These are phyloP conservation scores for Cladosporium velox DNA, from an alignment of 2,329 filamentous ascomycete species.

Conservation along the genomic window DNA sequence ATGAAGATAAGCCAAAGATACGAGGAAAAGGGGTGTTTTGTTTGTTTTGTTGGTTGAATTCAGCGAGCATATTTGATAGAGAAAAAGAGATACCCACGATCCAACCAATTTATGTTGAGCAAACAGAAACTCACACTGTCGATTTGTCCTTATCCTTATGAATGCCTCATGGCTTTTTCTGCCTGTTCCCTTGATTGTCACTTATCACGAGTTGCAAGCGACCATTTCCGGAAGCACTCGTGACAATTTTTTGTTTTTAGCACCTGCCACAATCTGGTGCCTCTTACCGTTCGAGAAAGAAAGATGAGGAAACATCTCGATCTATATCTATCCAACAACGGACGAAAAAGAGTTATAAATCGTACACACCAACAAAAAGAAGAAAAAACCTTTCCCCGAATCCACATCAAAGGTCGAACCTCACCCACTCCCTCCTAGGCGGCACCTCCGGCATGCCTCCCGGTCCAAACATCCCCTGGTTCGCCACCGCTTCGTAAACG, in stretches of 20 bases:
- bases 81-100: not conserved
- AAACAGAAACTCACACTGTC: not conserved
- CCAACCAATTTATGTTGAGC: not conserved
- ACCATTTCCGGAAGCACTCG: no score
- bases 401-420: conserved; percentile 28
- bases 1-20: no score
- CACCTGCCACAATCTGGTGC: no score
- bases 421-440: conserved; percentile 73
- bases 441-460: conserved; percentile 75
- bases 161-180: no score
- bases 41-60: not conserved
- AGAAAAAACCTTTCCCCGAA: not conserved
- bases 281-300: no score
- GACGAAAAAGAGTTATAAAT: not conserved
- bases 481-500: conserved; percentile 65
- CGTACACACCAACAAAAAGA: not conserved
- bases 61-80: not conserved
- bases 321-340: not conserved
- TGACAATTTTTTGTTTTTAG: no score
- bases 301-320: not conserved
- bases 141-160: not conserved
- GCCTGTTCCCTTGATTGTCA: no score
- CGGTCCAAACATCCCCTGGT: conserved; percentile 68
- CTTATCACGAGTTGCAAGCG: no score
- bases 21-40: not conserved